Evolutionary conservation across 2,329 filamentous ascomycete genomes (phyloP).

Genomic region (Stagonosporopsis cucurbitacearum): DNA sequence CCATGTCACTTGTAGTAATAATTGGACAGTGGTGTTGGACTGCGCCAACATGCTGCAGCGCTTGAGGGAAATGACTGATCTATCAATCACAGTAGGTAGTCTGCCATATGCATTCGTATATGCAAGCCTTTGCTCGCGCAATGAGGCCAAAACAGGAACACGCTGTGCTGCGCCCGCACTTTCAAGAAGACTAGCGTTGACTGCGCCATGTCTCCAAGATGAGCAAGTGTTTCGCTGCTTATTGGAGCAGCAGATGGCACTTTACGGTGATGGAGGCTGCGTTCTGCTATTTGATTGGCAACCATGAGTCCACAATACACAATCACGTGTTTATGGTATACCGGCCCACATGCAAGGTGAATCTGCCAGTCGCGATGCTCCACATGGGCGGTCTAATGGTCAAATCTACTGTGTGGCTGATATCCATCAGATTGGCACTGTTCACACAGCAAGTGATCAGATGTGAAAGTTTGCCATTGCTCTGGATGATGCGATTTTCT

Average conservation of each 20-base stretch:
- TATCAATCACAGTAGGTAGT: background rate
- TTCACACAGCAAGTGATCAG: background rate
- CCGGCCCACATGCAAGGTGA: background rate
- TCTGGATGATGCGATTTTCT: background rate
- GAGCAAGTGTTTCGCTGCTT: background rate
- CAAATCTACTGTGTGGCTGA: background rate
- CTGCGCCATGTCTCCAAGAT: conserved; percentile 3
- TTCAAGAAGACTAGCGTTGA: background rate
- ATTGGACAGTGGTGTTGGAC: background rate
- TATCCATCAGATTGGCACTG: background rate
- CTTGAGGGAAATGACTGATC: background rate
- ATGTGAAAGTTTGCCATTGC: no score
- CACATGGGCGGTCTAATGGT: background rate
- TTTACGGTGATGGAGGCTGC: background rate
- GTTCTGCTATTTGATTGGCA: background rate
- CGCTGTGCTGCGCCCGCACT: background rate
- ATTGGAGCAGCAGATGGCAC: background rate
- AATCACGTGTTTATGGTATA: background rate
- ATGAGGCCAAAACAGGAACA: background rate
- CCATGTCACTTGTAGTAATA: background rate
- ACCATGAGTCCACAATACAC: background rate
- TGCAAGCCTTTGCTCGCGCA: conserved; percentile 2
- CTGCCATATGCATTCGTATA: background rate
- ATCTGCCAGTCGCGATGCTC: background rate
- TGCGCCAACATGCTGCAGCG: background rate